These are phyloP conservation scores for Backusella tuberculispora DNA, from an alignment of 192 early-diverging fungal genomes.

Conservation along the genomic window DNA sequence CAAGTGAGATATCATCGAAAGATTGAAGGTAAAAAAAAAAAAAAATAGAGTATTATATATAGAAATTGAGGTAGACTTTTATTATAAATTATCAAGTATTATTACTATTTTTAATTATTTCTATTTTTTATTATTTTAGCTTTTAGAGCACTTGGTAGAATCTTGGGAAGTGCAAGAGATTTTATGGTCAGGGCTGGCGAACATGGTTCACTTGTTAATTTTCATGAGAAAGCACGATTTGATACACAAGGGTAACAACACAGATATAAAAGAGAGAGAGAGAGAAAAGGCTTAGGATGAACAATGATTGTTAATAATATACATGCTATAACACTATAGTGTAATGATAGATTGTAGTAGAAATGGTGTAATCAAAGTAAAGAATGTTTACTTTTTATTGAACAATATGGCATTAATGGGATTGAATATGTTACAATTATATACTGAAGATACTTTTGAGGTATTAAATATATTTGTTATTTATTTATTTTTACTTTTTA, in stretches of 20 bases:
- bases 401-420: conserved; percentile 84
- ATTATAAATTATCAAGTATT: not conserved
- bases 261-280: not conserved
- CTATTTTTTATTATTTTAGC: conserved; percentile 40
- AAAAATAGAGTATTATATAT: not conserved
- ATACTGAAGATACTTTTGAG: conserved; percentile 90
- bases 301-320: not conserved
- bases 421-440: conserved; percentile 86
- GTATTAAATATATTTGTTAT: conserved; percentile 47
- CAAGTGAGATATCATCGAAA: conserved; percentile 60
- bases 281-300: too few species aligned
- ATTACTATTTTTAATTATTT: too few species aligned
- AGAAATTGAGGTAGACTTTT: too few species aligned
- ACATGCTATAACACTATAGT: conserved; percentile 38
- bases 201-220: conserved; percentile 46
- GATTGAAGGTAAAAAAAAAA: conserved; percentile 62
- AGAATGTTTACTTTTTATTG: conserved; percentile 68
- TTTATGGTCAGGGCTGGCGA: conserved; percentile 21
- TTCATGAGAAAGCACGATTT: conserved; percentile 67
- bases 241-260: conserved; percentile 63
- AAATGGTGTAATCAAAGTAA: conserved; percentile 68
- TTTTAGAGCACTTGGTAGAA: conserved; percentile 74
- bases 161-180: conserved; percentile 55
- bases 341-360: conserved; percentile 89
- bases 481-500: conserved; percentile 21